Percentiles rank a stretch among this genome's conserved stretches.
These are phyloP conservation scores for Aspergillus saccharolyticus DNA, from an alignment of 495 filamentous ascomycete species.

Conservation along the genomic window DNA sequence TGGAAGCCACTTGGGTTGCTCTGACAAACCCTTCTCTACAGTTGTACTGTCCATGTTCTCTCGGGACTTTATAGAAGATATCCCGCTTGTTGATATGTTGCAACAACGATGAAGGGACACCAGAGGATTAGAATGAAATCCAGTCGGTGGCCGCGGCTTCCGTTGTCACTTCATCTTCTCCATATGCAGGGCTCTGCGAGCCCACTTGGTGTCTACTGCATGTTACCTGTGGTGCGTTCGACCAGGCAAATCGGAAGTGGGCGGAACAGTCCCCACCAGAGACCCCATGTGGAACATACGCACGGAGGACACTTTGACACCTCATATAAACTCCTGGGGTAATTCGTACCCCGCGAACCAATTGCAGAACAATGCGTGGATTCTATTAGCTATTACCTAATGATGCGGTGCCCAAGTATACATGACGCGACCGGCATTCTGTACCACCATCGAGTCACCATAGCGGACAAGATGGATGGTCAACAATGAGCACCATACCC, in stretches of 20 bases:
- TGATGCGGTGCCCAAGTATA: constrained; percentile 14
- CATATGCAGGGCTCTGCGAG: too few species aligned
- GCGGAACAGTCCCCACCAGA: not conserved
- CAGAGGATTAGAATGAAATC: too few species aligned
- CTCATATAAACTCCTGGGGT: not conserved
- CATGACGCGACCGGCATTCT: constrained; percentile 5
- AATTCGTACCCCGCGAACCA: not conserved
- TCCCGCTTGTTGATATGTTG: too few species aligned
- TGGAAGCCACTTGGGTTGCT: too few species aligned
- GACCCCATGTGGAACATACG: not conserved
- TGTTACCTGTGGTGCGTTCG: not conserved
- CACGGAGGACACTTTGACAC: not conserved
- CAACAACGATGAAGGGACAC: too few species aligned
- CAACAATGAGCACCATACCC: constrained; percentile 14
- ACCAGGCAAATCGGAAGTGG: not conserved
- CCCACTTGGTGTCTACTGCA: not conserved
- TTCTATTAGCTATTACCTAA: constrained; percentile 25
- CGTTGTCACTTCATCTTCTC: too few species aligned
- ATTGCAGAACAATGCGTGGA: constrained; percentile 16
- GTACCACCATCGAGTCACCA: constrained; percentile 8
- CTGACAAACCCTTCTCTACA: too few species aligned
- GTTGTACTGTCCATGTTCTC: too few species aligned
- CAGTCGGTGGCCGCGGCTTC: too few species aligned
- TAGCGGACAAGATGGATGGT: constrained; percentile 10
- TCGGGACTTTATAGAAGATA: too few species aligned